phyloP scores from a whole-genome alignment of 805 yeast genomes.

The Dipodascus albidus region DNA sequence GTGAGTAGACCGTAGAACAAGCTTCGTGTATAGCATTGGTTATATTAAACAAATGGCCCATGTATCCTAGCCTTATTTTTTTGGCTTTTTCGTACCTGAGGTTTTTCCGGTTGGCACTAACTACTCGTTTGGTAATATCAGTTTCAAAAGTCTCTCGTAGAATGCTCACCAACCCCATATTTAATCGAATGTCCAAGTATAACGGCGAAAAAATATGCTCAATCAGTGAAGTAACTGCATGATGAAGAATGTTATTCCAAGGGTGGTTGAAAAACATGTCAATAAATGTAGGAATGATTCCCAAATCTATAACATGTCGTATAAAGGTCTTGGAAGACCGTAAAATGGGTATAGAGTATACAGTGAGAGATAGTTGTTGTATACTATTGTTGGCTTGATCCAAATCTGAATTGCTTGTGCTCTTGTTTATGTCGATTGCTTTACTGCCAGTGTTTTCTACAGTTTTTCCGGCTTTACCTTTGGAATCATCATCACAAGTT shows the following conservation, averaged over 20 bases:
- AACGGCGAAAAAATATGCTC: neutral
- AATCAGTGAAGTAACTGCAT: neutral
- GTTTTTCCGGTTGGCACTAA: neutral
- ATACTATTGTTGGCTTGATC: neutral
- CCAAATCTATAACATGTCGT: neutral
- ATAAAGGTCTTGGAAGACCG: neutral
- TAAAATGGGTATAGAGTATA: neutral
- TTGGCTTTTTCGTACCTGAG: neutral
- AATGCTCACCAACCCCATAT: neutral
- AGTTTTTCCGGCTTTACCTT: too few species aligned
- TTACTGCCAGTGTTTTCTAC: too few species aligned
- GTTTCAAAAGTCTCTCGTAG: neutral
- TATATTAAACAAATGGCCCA: neutral
- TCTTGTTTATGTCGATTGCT: too few species aligned
- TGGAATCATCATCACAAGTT: too few species aligned
- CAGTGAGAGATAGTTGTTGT: neutral
- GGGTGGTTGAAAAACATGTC: neutral
- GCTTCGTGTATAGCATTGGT: neutral
- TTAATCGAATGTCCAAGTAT: neutral
- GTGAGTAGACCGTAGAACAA: neutral
- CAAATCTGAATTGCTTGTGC: neutral
- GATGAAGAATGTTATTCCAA: neutral
- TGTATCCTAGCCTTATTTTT: neutral
- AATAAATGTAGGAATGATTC: neutral
- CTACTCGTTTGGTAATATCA: neutral